phyloP scores from a whole-genome alignment of 768 basidiomycete genomes.

The Pisolithus tinctorius region DNA sequence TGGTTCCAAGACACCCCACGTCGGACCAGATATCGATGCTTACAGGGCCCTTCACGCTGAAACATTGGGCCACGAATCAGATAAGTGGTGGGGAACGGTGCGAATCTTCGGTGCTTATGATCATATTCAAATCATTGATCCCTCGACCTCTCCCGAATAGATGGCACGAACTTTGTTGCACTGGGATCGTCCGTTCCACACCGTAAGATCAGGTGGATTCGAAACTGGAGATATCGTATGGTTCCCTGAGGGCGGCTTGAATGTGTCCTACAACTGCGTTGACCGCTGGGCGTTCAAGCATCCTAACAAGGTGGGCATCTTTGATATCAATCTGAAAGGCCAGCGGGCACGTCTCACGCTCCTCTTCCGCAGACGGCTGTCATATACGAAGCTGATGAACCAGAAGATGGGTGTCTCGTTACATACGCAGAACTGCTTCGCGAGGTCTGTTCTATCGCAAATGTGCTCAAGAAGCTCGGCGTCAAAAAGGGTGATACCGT shows the following conservation, averaged over 20 bases:
- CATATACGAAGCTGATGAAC: conserved; percentile 98
- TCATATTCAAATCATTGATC: not conserved
- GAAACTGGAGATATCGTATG: conserved; percentile 82
- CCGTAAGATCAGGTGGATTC: conserved; percentile 78
- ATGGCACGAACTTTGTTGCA: conserved; percentile 68
- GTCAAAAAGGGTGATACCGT: conserved; percentile 95
- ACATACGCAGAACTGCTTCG: conserved; percentile 81
- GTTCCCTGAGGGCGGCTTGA: conserved; percentile 94
- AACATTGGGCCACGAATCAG: conserved; percentile 71
- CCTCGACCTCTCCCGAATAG: conserved; percentile 24
- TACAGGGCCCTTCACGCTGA: conserved; percentile 61
- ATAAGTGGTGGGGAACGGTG: conserved; percentile 87
- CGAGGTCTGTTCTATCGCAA: conserved; percentile 85
- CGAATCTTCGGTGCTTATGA: not conserved
- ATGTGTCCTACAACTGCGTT: conserved; percentile 95
- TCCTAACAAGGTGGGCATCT: conserved; percentile 61
- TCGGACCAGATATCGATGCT: conserved; percentile 73
- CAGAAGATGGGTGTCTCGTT: conserved; percentile 68
- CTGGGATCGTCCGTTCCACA: conserved; percentile 88
- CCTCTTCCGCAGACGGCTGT: conserved; percentile 64
- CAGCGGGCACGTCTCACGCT: not conserved
- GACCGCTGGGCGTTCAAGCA: conserved; percentile 92
- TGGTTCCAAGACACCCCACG: conserved; percentile 62
- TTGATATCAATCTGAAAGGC: not conserved
- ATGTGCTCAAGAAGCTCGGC: conserved; percentile 84